Percentiles rank a stretch among this genome's conserved stretches.
These are phyloP conservation scores for Plantago lanceolata DNA, from an alignment of 305 asterid genomes.

Conservation along the genomic window DNA sequence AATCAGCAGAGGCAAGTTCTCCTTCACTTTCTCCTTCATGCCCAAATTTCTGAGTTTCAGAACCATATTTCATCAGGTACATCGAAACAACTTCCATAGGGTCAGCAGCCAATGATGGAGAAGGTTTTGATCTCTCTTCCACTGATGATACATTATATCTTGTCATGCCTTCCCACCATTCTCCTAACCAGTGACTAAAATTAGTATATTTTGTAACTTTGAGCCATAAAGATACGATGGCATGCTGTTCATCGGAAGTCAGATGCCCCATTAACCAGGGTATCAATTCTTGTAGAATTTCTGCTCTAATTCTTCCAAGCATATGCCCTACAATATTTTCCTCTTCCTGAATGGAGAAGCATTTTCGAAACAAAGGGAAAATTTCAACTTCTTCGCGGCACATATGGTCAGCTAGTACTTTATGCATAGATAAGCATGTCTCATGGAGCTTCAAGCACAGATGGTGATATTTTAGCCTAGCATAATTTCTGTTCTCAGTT, in stretches of 20 bases:
- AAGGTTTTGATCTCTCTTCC: slow-evolving; percentile 39
- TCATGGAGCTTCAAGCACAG: slow-evolving; percentile 60
- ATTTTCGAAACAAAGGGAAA: slow-evolving; percentile 55
- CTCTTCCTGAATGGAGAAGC: slow-evolving; percentile 71
- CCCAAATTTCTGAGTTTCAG: slow-evolving; percentile 26
- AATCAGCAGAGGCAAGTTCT: slow-evolving; percentile 22
- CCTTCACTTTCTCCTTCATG: slow-evolving; percentile 23
- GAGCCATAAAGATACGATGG: slow-evolving; percentile 58
- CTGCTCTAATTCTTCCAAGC: slow-evolving; percentile 69
- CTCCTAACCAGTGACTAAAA: slow-evolving; percentile 75
- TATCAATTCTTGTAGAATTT: slow-evolving; percentile 59
- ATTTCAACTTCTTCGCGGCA: slow-evolving; percentile 69
- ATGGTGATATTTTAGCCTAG: slow-evolving; percentile 35
- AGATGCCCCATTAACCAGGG: slow-evolving; percentile 75
- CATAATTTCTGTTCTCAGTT: slow-evolving; percentile 29
- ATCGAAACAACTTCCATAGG: slow-evolving; percentile 59
- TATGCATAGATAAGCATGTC: slow-evolving; percentile 60
- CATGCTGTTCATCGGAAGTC: slow-evolving; percentile 53
- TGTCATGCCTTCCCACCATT: slow-evolving; percentile 80
- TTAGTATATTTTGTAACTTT: slow-evolving; percentile 56
- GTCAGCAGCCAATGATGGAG: slow-evolving; percentile 40
- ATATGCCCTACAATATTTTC: slow-evolving; percentile 67
- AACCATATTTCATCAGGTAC: slow-evolving; percentile 46
- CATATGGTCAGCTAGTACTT: slow-evolving; percentile 66
- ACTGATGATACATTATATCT: slow-evolving; percentile 34